Evolutionary conservation across 768 basidiomycete species (phyloP).

Genomic region (Tricholoma terreum): DNA sequence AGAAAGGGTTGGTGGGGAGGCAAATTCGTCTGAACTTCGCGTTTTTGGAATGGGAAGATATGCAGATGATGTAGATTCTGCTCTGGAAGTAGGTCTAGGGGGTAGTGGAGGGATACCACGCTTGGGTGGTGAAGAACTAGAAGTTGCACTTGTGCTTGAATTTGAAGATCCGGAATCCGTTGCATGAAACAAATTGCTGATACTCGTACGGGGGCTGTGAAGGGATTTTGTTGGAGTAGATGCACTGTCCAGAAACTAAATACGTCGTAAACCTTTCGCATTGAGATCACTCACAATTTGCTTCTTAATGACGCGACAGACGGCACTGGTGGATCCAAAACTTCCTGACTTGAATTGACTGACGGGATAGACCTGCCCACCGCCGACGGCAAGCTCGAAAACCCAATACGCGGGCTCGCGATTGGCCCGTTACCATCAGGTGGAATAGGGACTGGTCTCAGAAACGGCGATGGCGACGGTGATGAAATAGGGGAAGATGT

Average conservation of each 20-base stretch:
- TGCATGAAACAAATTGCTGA: slow-evolving; percentile 10
- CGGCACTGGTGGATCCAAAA: slow-evolving; percentile 17
- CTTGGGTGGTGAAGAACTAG: slow-evolving; percentile 20
- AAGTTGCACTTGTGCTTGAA: slow-evolving; percentile 3
- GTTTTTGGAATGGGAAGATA: slow-evolving; percentile 9
- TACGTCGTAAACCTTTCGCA: neutral
- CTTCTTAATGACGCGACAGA: slow-evolving; percentile 42
- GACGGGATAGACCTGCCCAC: neutral
- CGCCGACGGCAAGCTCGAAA: slow-evolving; percentile 8
- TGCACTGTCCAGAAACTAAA: slow-evolving; percentile 10
- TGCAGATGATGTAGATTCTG: slow-evolving; percentile 13
- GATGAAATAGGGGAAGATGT: slow-evolving; percentile 39
- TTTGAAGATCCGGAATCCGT: slow-evolving; percentile 2
- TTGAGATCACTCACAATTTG: slow-evolving; percentile 46
- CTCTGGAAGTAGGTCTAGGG: slow-evolving; percentile 6
- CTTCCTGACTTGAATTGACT: slow-evolving; percentile 1
- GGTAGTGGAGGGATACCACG: slow-evolving; percentile 25
- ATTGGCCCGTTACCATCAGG: slow-evolving; percentile 5
- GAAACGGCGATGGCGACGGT: slow-evolving; percentile 44
- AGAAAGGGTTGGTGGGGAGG: slow-evolving; percentile 2
- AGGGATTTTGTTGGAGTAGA: slow-evolving; percentile 11
- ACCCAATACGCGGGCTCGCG: slow-evolving; percentile 14
- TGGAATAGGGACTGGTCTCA: slow-evolving; percentile 49
- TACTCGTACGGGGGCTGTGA: neutral
- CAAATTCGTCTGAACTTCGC: slow-evolving; percentile 15